Conservation (phyloP, 345 rosid genomes). For the Viola odorata region DNA sequence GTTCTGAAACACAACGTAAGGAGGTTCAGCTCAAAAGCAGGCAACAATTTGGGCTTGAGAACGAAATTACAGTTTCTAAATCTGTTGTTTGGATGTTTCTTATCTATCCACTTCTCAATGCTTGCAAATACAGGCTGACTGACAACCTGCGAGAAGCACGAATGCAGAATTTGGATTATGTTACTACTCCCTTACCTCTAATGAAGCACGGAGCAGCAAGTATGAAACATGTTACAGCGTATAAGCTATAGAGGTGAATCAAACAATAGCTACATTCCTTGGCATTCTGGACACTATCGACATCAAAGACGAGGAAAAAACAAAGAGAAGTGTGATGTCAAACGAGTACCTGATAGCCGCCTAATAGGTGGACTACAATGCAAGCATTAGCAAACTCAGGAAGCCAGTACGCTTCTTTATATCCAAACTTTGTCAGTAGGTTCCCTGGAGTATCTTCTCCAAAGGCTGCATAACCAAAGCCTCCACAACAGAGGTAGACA, state of each 20-base stretch:
- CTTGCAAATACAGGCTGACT: conserved; percentile 48
- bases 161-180: background rate
- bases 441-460: conserved; percentile 32
- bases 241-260: background rate
- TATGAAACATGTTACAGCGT: no score
- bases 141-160: conserved; percentile 32
- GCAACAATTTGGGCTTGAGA: conserved; percentile 31
- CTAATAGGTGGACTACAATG: conserved; percentile 19
- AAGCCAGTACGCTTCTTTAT: conserved; percentile 23
- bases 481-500: conserved; percentile 29
- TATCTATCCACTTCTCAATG: conserved; percentile 34
- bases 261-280: background rate
- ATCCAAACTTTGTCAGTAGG: conserved; percentile 25
- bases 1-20: conserved; percentile 48
- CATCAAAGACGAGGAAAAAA: background rate
- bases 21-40: conserved; percentile 25
- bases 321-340: background rate
- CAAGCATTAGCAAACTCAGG: conserved; percentile 25
- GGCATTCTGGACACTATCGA: background rate
- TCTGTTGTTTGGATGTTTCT: conserved; percentile 38
- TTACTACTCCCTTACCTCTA: no score
- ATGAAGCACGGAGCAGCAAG: no score
- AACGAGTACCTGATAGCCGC: conserved; percentile 16
- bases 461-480: conserved; percentile 39
- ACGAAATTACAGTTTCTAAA: conserved; percentile 29